Base-by-base conservation (phyloP, 768 basidiomycete genomes). In the Lactarius trivialis region DNA sequence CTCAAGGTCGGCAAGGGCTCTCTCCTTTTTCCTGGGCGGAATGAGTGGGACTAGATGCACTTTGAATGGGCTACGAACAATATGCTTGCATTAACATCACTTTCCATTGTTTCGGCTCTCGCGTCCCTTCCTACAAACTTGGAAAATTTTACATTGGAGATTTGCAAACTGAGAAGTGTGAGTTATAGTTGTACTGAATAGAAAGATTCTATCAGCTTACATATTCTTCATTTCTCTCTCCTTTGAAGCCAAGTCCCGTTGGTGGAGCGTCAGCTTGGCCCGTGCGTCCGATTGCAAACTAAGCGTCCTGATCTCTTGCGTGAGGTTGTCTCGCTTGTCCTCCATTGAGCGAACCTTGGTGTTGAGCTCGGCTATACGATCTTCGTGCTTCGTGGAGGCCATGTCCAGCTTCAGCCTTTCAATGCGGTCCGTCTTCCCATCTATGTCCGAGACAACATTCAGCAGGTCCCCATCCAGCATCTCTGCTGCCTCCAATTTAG, bases 251-350 rank as follows among this genome's bases (percentile, higher is more conserved):
- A 85, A 71, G 65, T 94, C 91, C 1, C 76, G 76, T 62, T 85
- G 78, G 70, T 91, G 89, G 64, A 96, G 69, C 43, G 88, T 84
- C 56, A 98, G 72, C 68, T 83, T 87, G 2, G 94, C 92, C 49
- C 96, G 78, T 1, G 83, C 77, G 58, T 94, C 89, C 0, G 91
- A 87, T 71, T 98, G 93, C 50, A 83, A 68, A 67, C 84, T 92
- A 67, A 97, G 73, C 1, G 78, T 74, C 34, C 83, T 79, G 45
- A 94, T 78, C 64, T 97, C 95, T 0, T 73, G 66, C 58, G 86
- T 90, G 63, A 96, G 75, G 21, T 72, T 71, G 19, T 95, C 92
- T 55, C 88, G 78, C 52, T 78, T 79, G 37, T 83, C 84, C 63
- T 98, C 92, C 55, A 91, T 75, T 28, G 66, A 70, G 37, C 85